Percentiles rank a stretch among this genome's conserved stretches.
phyloP scores from a whole-genome alignment of 768 basidiomycete species.

The Mycena amicta region DNA sequence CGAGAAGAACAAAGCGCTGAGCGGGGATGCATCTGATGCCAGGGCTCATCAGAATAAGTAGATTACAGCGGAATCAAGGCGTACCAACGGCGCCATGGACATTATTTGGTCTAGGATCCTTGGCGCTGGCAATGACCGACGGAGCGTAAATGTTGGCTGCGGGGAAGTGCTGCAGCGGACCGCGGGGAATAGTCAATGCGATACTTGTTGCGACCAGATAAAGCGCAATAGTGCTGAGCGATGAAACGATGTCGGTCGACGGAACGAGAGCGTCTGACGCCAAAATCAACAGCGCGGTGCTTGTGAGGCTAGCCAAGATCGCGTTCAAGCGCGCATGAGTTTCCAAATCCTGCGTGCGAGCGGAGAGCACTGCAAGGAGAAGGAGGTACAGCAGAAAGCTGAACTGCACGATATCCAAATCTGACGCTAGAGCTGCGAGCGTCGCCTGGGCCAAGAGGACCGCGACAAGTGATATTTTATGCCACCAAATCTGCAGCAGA shows the following conservation, averaged over 20 bases:
- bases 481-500: not conserved
- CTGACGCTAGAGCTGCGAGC: no score
- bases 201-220: conserved; percentile 1
- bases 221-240: not conserved
- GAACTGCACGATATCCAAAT: not conserved
- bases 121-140: not conserved
- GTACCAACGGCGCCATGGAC: conserved; percentile 8
- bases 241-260: not conserved
- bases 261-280: conserved; percentile 1
- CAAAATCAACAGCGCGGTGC: not conserved
- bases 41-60: not conserved
- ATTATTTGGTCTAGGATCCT: not conserved
- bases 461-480: not conserved
- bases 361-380: not conserved
- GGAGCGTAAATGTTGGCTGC: not conserved
- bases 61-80: no score
- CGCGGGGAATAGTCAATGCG: not conserved
- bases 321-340: not conserved
- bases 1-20: conserved; percentile 3
- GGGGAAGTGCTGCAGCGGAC: conserved; percentile 1
- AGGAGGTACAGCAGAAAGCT: not conserved
- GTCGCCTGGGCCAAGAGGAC: not conserved
- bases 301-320: not conserved
- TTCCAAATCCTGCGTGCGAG: not conserved
- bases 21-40: conserved; percentile 3